phyloP scores from a whole-genome alignment of 805 yeast species.

The Cyberlindnera maritima region DNA sequence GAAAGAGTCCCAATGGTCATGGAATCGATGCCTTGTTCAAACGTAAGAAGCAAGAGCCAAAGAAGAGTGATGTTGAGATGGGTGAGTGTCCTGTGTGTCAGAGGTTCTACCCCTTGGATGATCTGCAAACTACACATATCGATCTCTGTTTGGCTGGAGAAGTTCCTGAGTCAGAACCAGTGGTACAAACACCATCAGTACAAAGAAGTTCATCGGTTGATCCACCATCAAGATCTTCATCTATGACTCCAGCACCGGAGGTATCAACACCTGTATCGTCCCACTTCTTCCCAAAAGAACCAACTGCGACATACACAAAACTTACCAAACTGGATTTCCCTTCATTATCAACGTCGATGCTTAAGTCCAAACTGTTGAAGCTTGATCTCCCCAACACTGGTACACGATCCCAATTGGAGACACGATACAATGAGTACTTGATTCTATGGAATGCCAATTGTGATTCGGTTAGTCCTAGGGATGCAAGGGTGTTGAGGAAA shows the following conservation, averaged over 20 bases:
- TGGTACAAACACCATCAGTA: not conserved
- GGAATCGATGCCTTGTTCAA: constrained; percentile 22
- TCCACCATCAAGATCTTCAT: constrained; percentile 25
- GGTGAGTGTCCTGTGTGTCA: constrained; percentile 68
- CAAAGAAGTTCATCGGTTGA: constrained; percentile 7
- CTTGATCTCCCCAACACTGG: constrained; percentile 63
- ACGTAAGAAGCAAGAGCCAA: constrained; percentile 9
- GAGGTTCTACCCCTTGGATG: constrained; percentile 46
- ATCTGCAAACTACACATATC: constrained; percentile 55
- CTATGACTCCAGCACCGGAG: constrained; percentile 7
- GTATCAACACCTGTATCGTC: constrained; percentile 10
- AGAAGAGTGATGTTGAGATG: constrained; percentile 9
- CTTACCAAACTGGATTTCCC: constrained; percentile 65
- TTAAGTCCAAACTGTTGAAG: constrained; percentile 56
- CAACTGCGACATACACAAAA: constrained; percentile 34
- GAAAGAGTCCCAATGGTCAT: constrained; percentile 14
- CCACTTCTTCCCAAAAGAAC: constrained; percentile 31
- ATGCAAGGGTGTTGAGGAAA: constrained; percentile 51
- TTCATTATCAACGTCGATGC: constrained; percentile 53
- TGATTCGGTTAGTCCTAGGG: constrained; percentile 65
- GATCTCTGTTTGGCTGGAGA: constrained; percentile 48
- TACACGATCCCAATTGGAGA: constrained; percentile 57
- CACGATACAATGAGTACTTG: constrained; percentile 74
- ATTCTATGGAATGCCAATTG: constrained; percentile 78
- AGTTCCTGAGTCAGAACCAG: no score